A percentile compares a stretch with the other conserved stretches of the same genome.
phyloP scores from a whole-genome alignment of 179 eudicot species.

The Heliamphora pulchella region DNA sequence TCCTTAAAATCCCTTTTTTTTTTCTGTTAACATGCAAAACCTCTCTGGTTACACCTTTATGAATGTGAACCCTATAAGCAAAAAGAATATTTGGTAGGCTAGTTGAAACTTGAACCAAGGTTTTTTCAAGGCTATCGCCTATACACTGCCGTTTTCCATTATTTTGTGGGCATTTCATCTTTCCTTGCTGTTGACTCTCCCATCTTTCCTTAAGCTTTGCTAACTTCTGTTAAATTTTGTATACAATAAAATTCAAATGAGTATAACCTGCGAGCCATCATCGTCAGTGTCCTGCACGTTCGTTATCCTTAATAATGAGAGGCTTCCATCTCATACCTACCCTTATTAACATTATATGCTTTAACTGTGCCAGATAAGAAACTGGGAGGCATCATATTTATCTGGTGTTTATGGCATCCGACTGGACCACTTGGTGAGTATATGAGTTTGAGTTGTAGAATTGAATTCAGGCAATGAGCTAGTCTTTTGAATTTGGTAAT shows the following conservation, averaged over 20 bases:
- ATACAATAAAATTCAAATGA: too few species aligned
- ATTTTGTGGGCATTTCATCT: not conserved
- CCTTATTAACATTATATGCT: not conserved
- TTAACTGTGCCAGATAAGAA: conserved; percentile 29
- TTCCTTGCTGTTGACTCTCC: not conserved
- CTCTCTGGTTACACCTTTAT: not conserved
- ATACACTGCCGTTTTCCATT: not conserved
- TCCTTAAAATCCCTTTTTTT: not conserved
- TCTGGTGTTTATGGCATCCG: conserved; percentile 58
- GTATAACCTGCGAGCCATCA: not conserved
- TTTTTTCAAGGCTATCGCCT: not conserved
- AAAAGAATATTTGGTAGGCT: not conserved
- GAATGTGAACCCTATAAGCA: not conserved
- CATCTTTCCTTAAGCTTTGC: not conserved
- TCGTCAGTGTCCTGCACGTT: not conserved
- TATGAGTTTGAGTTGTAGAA: conserved; percentile 9
- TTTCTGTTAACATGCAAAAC: not conserved
- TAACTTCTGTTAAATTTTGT: not conserved
- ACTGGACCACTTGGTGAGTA: conserved; percentile 62
- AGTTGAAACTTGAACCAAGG: not conserved
- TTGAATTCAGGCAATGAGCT: not conserved
- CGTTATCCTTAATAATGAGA: not conserved
- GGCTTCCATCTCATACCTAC: conserved; percentile 1
- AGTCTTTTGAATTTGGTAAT: conserved; percentile 16
- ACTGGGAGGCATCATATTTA: conserved; percentile 36